A percentile compares a stretch with the other conserved stretches of the same genome.
Evolutionary conservation across 2,329 filamentous ascomycete genomes (phyloP).

Genomic region (Macrophomina phaseolina): DNA sequence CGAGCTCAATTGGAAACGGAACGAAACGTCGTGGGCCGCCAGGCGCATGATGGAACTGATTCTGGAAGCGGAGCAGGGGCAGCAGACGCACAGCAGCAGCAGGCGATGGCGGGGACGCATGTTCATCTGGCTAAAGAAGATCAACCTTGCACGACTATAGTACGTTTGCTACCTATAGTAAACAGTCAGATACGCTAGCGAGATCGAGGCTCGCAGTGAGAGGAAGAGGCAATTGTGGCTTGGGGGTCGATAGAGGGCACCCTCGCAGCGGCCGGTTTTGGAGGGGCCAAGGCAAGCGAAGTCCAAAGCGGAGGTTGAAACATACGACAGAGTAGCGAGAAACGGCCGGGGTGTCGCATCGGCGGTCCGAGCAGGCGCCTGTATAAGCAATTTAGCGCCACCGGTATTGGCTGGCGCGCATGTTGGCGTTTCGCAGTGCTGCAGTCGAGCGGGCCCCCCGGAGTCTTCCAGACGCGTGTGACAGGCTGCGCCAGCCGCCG

Average conservation of each 20-base stretch:
- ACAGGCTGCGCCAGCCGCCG: background rate
- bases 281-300: constrained; percentile 1
- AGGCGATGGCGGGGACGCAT: constrained; percentile 10
- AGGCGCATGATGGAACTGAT: constrained; percentile 8
- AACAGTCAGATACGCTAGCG: constrained; percentile 30
- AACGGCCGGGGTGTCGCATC: constrained; percentile 17
- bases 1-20: constrained; percentile 38
- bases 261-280: background rate
- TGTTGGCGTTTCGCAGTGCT: background rate
- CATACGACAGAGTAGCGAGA: background rate
- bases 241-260: background rate
- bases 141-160: constrained; percentile 27
- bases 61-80: constrained; percentile 3
- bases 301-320: constrained; percentile 5
- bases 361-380: constrained; percentile 9
- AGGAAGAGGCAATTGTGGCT: background rate
- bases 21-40: constrained; percentile 30
- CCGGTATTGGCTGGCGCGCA: constrained; percentile 18
- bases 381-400: constrained; percentile 16
- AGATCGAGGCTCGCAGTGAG: background rate
- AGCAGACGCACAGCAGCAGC: background rate
- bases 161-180: constrained; percentile 30
- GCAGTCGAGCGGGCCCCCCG: background rate
- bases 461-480: background rate
- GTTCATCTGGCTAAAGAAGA: constrained; percentile 17